These are phyloP conservation scores for Coemansia reversa DNA, from an alignment of 192 early-diverging fungal species.

Conservation along the genomic window DNA sequence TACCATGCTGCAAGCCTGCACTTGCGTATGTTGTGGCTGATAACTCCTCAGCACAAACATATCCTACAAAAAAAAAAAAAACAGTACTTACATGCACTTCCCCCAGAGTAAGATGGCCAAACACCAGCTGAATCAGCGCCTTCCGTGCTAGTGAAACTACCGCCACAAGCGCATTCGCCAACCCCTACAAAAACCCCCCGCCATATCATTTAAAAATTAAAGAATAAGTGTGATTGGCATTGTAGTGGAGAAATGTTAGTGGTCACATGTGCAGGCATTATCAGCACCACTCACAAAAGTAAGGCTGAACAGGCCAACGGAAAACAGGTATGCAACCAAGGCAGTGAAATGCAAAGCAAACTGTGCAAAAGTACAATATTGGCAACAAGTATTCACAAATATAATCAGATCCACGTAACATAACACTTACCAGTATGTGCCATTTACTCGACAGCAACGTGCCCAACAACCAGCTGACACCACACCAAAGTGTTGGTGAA, in stretches of 20 bases:
- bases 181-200: constrained; percentile 39
- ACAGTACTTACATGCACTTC: constrained; percentile 56
- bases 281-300: neutral
- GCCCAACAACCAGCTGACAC: constrained; percentile 48
- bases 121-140: constrained; percentile 44
- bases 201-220: neutral
- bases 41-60: neutral
- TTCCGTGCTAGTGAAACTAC: constrained; percentile 48
- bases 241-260: neutral
- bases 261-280: neutral
- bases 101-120: constrained; percentile 42
- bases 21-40: neutral
- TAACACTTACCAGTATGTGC: constrained; percentile 45
- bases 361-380: neutral
- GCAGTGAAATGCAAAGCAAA: neutral
- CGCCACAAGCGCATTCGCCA: constrained; percentile 52
- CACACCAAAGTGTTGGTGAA: constrained; percentile 49
- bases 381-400: neutral
- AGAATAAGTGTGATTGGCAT: neutral
- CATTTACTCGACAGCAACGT: constrained; percentile 50
- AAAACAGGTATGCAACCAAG: neutral
- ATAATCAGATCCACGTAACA: neutral
- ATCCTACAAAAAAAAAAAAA: too few species aligned
- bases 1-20: neutral
- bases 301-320: neutral